These are phyloP conservation scores for Fusarium xylarioides DNA, from an alignment of 2,329 filamentous ascomycete species.

Conservation along the genomic window DNA sequence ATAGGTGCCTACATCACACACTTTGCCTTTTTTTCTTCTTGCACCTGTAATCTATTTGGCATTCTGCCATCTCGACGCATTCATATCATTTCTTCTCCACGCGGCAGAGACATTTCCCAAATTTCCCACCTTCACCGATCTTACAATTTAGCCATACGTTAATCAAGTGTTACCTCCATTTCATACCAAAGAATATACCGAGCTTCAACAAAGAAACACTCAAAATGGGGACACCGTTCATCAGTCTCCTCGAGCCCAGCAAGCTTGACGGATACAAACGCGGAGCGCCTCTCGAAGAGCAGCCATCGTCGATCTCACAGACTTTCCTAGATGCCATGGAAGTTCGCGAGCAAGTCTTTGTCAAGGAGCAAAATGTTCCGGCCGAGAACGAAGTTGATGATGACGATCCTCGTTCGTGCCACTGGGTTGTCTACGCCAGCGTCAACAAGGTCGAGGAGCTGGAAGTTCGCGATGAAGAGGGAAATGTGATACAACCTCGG, in stretches of 20 bases:
- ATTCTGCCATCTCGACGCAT: not conserved
- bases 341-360: slow-evolving; percentile 69
- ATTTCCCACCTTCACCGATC: not conserved
- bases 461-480: slow-evolving; percentile 56
- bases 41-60: not conserved
- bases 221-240: slow-evolving; percentile 61
- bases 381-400: slow-evolving; percentile 79
- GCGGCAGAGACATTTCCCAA: not conserved
- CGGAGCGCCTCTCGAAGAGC: slow-evolving; percentile 51
- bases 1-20: not conserved
- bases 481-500: slow-evolving; percentile 52
- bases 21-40: not conserved
- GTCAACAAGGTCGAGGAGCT: slow-evolving; percentile 58
- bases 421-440: slow-evolving; percentile 86
- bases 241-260: slow-evolving; percentile 58
- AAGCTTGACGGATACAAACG: slow-evolving; percentile 60
- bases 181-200: not conserved
- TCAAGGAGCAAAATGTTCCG: slow-evolving; percentile 65
- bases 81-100: not conserved
- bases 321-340: slow-evolving; percentile 71
- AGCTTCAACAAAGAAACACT: not conserved
- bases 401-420: slow-evolving; percentile 81
- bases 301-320: slow-evolving; percentile 58
- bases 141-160: not conserved
- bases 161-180: not conserved